phyloP scores from a whole-genome alignment of 352 stramenopile species.

The Phytophthora crassamura region DNA sequence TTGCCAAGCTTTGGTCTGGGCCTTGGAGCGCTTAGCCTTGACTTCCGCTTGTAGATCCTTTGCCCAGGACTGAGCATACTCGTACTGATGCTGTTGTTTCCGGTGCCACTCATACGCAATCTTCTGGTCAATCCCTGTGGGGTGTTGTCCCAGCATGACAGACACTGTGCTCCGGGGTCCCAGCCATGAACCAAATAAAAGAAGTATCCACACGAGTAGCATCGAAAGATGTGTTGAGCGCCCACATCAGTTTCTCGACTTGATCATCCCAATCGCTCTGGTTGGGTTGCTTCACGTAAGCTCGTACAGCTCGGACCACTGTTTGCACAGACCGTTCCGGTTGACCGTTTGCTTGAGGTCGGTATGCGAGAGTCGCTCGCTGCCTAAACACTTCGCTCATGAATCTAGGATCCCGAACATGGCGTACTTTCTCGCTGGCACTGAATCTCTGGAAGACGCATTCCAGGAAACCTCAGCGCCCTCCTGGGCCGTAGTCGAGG shows the following conservation, averaged over 20 bases:
- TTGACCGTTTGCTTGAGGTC: background rate
- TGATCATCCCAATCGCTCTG: conserved; percentile 2
- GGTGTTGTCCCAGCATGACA: background rate
- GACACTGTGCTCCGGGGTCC: background rate
- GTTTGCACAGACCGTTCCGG: background rate
- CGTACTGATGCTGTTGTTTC: background rate
- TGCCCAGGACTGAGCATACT: no score
- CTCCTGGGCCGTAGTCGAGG: background rate
- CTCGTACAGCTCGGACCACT: background rate
- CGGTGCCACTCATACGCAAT: conserved; percentile 4
- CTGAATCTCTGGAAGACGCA: background rate
- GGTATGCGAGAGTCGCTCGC: background rate
- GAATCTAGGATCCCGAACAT: background rate
- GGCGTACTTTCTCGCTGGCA: background rate
- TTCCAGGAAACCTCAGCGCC: background rate
- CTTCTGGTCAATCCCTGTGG: background rate
- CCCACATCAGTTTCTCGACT: conserved; percentile 4
- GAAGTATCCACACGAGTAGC: background rate
- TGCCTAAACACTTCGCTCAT: conserved; percentile 10
- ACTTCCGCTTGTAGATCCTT: no score
- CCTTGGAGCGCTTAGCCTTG: no score
- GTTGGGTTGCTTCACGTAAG: background rate
- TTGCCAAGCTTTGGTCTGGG: no score
- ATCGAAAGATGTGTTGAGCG: background rate
- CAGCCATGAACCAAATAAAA: background rate